Base-by-base conservation (phyloP, 129 eudicot genomes). In the Tagetes erecta region DNA sequence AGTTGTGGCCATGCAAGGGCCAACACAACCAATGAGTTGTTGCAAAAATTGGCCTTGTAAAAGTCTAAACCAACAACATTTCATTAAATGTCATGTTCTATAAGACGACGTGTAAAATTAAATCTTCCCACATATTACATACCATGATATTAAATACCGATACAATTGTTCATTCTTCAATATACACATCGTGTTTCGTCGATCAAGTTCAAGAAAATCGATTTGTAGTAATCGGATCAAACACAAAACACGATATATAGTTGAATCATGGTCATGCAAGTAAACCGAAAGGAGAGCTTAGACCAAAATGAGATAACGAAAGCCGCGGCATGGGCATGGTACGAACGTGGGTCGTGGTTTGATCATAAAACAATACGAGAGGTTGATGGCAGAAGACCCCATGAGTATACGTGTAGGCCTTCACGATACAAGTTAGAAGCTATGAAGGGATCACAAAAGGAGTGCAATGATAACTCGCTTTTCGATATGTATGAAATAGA, bases 301-400 rank as follows among this genome's bases (percentile, higher is more conserved):
- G 86, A 88, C 74, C 82, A 86, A 20, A 49, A 72, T 10, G 82
- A 85, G 1, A 4, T 88, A 38, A 78, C 79, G 30, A 88, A 82
- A 78, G 87, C 95, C 0, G 87, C 95, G 8, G 91, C 95, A 73
- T 88, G 90, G 95, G 91, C 95, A 5, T 86, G 96, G 96, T 81
- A 82, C n/a, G 79, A 89, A 66, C 89, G 81, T 3, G 91, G 91
- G 58, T 88, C 91, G 20, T 87, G 85, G 49, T 80, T 85, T 40
- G 87, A 85, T 42, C 76, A 80, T 2, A 70, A 68, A 6, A 49
- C 83, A 5, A 68, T 77, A 31, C 59, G 34, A 5, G 91, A 89
- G 57, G 72, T 11, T 11, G 87, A 86, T 36, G 53, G 41, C 20
- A 60, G 65, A 31, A 75, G 82, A 51, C 36, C 45, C 49, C 67